Conservation (phyloP, 495 filamentous ascomycete species). For the Melanomma pulvis-pyrius region DNA sequence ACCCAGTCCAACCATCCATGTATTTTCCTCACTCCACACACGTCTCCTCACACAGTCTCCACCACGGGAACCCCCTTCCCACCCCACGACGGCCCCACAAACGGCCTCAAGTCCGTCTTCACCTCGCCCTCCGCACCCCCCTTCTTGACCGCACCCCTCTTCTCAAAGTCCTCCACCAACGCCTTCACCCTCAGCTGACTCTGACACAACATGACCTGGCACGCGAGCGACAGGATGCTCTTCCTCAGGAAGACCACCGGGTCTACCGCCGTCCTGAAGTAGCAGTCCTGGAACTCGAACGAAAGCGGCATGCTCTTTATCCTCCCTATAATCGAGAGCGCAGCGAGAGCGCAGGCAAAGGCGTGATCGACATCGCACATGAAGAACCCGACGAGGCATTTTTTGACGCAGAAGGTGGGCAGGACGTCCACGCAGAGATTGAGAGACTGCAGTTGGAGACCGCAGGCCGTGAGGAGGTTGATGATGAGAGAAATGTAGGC, state of each 20-base stretch:
- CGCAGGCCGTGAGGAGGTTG: constrained; percentile 1
- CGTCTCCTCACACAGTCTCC: neutral
- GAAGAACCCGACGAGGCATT: constrained; percentile 13
- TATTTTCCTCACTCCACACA: too few species aligned
- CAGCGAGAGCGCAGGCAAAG: constrained; percentile 5
- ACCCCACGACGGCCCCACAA: neutral
- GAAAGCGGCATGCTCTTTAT: neutral
- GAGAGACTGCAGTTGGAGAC: constrained; percentile 5
- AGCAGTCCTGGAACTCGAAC: constrained; percentile 26
- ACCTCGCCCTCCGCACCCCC: neutral
- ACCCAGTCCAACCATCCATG: too few species aligned
- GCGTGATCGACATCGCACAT: neutral
- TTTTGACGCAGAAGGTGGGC: constrained; percentile 12
- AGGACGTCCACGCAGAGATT: neutral
- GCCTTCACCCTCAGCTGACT: constrained; percentile 10
- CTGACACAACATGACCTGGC: constrained; percentile 27
- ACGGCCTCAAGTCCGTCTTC: constrained; percentile 14
- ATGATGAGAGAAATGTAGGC: neutral
- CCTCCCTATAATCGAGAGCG: neutral
- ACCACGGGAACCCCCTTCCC: neutral
- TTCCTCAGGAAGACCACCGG: neutral
- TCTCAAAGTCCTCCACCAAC: constrained; percentile 11
- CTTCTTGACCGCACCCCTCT: neutral
- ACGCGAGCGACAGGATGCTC: constrained; percentile 21
- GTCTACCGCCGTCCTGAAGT: neutral